phyloP scores from a whole-genome alignment of 257 asterid genomes.

The Fraxinus americana region DNA sequence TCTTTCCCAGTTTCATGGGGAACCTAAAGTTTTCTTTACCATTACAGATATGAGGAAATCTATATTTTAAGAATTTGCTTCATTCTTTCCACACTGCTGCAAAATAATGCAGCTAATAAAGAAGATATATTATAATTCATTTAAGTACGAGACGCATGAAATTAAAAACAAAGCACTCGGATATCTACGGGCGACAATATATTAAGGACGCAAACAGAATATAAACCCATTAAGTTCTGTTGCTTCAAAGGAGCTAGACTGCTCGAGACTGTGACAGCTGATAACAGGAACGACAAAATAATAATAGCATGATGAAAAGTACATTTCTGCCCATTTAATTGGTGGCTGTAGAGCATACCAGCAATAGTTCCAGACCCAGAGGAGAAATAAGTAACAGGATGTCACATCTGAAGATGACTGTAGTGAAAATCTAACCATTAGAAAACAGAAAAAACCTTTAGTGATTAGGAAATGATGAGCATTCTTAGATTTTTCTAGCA shows the following conservation, averaged over 20 bases:
- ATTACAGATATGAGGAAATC: conserved; percentile 5
- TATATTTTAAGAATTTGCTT: conserved; percentile 9
- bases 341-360: conserved; percentile 56
- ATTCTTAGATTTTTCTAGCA: not conserved
- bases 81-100: conserved; percentile 1
- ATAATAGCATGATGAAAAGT: conserved; percentile 4
- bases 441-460: conserved; percentile 35
- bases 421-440: conserved; percentile 74
- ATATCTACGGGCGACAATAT: not conserved
- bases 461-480: conserved; percentile 30
- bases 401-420: conserved; percentile 88
- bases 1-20: conserved; percentile 1
- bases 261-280: not conserved
- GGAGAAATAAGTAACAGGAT: conserved; percentile 78
- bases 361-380: conserved; percentile 75
- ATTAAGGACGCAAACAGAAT: not conserved
- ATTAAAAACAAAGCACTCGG: not conserved
- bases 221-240: not conserved
- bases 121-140: conserved; percentile 4
- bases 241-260: conserved; percentile 4
- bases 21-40: not conserved
- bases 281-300: not conserved
- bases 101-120: conserved; percentile 11
- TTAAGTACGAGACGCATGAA: conserved; percentile 3
- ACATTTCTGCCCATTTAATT: conserved; percentile 14